Conservation (phyloP, 1,139 yeast genomes). For the Suhomyces bribrorum region DNA sequence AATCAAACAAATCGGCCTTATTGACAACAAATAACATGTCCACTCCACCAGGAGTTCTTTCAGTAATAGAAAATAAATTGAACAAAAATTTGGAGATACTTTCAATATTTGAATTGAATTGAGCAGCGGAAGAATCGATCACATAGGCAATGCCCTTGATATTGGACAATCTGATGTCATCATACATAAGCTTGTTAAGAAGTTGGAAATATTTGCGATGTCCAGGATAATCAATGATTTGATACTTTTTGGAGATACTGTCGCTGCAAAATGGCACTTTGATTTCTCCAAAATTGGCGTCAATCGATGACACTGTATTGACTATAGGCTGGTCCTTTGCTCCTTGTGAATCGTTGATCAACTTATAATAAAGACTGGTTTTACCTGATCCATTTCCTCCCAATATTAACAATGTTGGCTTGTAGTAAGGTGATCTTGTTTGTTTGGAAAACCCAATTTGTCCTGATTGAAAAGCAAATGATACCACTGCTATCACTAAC, state of each 20-base stretch:
- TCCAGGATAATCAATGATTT: constrained; percentile 82
- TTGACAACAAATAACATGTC: constrained; percentile 78
- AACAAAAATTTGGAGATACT: constrained; percentile 56
- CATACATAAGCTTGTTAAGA: constrained; percentile 42
- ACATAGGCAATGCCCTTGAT: constrained; percentile 70
- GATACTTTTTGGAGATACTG: constrained; percentile 36
- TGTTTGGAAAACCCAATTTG: constrained; percentile 7
- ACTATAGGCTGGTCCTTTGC: constrained; percentile 15
- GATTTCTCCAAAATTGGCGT: constrained; percentile 34
- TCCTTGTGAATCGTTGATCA: constrained; percentile 20
- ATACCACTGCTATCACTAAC: constrained; percentile 18
- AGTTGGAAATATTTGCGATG: constrained; percentile 67
- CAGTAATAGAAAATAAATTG: constrained; percentile 57
- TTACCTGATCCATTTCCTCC: constrained; percentile 81
- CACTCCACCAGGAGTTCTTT: constrained; percentile 60
- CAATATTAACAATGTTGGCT: constrained; percentile 65
- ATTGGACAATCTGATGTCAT: constrained; percentile 46
- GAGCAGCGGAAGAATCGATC: constrained; percentile 58
- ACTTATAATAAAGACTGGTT: constrained; percentile 57
- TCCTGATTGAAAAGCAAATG: constrained; percentile 18
- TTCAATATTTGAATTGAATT: constrained; percentile 39
- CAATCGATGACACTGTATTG: constrained; percentile 47
- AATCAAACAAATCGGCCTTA: constrained; percentile 80
- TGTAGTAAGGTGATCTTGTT: constrained; percentile 21
- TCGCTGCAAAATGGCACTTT: constrained; percentile 38